Conservation (phyloP, 164 flowering plant genomes). For the Akebia trifoliata region DNA sequence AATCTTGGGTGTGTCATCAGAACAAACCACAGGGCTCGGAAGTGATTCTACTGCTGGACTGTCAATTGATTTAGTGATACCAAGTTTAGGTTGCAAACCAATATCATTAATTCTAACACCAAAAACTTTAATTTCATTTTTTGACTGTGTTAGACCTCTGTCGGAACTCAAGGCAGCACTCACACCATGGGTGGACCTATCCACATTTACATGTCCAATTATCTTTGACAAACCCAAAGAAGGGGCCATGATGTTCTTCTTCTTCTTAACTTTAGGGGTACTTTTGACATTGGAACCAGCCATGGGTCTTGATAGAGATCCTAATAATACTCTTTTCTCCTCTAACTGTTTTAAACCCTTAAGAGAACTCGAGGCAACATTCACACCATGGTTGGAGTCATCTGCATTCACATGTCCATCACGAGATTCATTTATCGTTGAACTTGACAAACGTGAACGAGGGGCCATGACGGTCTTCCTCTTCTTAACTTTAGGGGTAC, state of each 20-base stretch:
- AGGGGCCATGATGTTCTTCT: neutral
- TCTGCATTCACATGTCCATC: constrained; percentile 15
- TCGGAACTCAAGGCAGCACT: neutral
- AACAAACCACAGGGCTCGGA: constrained; percentile 8
- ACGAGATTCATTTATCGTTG: constrained; percentile 3
- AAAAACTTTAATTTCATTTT: neutral
- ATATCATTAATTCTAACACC: neutral
- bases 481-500: constrained; percentile 24
- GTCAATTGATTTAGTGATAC: neutral
- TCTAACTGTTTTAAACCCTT: constrained; percentile 14
- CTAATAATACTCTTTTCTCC: constrained; percentile 9
- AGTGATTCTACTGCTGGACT: constrained; percentile 10
- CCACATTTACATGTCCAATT: neutral
- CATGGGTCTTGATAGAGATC: neutral
- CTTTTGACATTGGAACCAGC: neutral
- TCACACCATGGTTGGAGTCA: constrained; percentile 3
- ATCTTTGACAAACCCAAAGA: neutral
- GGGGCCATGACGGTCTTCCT: constrained; percentile 17
- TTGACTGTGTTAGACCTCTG: neutral
- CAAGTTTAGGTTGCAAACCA: constrained; percentile 10
- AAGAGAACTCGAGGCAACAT: constrained; percentile 16
- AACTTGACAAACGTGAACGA: constrained; percentile 9
- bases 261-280: neutral
- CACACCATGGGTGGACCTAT: neutral
- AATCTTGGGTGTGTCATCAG: constrained; percentile 13